Percentiles rank a stretch among this genome's conserved stretches.
Conservation (phyloP, 495 filamentous ascomycete genomes). For the Annulohypoxylon maeteangense region DNA sequence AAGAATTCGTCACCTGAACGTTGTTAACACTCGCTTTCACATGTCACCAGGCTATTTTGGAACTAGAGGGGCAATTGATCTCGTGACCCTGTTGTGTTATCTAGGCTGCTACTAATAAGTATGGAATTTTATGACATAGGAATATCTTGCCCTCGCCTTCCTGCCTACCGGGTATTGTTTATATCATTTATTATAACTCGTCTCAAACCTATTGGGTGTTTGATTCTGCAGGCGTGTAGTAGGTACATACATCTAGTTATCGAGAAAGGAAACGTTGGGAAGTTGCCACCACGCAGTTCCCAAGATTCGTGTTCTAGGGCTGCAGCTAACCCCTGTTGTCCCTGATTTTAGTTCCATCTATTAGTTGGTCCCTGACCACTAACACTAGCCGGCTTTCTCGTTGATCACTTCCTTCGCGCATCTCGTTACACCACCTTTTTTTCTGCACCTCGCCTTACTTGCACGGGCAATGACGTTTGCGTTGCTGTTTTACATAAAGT, state of each 20-base stretch:
- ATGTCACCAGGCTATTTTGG: constrained; percentile 10
- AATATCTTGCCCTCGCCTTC: neutral
- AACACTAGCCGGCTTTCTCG: constrained; percentile 11
- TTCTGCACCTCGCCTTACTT: neutral
- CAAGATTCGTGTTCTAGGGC: constrained; percentile 38
- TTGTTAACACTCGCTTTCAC: constrained; percentile 17
- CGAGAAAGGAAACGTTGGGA: neutral
- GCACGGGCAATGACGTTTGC: constrained; percentile 37
- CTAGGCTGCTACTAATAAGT: too few species aligned
- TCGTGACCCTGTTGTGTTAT: constrained; percentile 31
- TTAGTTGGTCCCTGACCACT: constrained; percentile 39
- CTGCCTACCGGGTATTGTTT: neutral
- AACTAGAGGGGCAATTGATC: constrained; percentile 37
- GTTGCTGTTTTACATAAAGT: constrained; percentile 3
- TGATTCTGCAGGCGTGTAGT: neutral
- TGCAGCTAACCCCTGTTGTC: constrained; percentile 43
- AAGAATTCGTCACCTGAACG: constrained; percentile 3
- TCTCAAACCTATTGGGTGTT: neutral
- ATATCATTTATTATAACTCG: neutral
- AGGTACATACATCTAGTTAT: constrained; percentile 17
- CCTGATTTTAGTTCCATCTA: constrained; percentile 29
- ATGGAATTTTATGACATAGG: neutral
- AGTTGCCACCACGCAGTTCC: constrained; percentile 15
- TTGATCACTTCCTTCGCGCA: constrained; percentile 36
- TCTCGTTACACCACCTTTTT: constrained; percentile 22